Evolutionary conservation across 805 yeast species (phyloP).

Genomic region (Lachancea fermentati): DNA sequence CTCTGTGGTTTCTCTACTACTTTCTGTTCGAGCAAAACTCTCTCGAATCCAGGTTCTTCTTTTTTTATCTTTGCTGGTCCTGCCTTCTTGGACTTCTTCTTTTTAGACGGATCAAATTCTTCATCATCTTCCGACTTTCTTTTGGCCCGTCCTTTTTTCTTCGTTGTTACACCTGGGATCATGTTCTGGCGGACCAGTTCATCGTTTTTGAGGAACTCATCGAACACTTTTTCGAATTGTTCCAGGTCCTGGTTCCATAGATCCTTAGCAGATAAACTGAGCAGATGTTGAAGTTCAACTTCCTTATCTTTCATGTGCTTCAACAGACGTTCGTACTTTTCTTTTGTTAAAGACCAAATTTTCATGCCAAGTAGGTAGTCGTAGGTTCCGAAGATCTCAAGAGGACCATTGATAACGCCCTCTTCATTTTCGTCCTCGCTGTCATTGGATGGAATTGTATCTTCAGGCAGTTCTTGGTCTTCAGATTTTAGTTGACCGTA

Average conservation of each 20-base stretch:
- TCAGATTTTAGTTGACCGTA: conserved; percentile 34
- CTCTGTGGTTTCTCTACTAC: conserved; percentile 22
- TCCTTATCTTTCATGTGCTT: conserved; percentile 70
- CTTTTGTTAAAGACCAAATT: conserved; percentile 88
- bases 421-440: conserved; percentile 35
- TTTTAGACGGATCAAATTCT: conserved; percentile 26
- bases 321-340: conserved; percentile 76
- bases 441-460: conserved; percentile 37
- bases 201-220: conserved; percentile 61
- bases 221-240: conserved; percentile 61
- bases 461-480: conserved; percentile 27
- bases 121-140: conserved; percentile 29
- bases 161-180: conserved; percentile 41
- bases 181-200: conserved; percentile 49
- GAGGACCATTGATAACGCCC: conserved; percentile 37
- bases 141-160: conserved; percentile 33
- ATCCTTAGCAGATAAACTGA: conserved; percentile 73
- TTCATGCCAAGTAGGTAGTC: conserved; percentile 91
- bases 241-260: conserved; percentile 84
- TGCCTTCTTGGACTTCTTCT: conserved; percentile 22
- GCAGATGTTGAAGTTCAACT: conserved; percentile 57
- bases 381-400: conserved; percentile 55
- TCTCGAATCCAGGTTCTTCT: conserved; percentile 26
- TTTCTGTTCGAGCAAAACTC: conserved; percentile 25
- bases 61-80: conserved; percentile 18